Evolutionary conservation across 805 yeast genomes (phyloP), one percentile per base, ranked within the genome.

Genomic region (Naumovozyma dairenensis): DNA sequence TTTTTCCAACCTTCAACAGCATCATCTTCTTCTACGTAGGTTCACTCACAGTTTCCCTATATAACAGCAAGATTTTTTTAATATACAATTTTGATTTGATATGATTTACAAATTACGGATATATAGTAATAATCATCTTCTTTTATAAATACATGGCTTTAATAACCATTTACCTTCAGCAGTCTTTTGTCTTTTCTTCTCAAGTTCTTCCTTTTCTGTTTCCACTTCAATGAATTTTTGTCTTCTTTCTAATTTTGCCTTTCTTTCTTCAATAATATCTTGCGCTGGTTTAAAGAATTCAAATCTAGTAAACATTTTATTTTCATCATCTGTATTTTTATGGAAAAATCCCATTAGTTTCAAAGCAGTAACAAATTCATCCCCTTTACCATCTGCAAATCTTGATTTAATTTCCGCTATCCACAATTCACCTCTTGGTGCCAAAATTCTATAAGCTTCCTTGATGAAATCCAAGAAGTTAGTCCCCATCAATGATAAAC

Each of bases 401-500:
- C 99, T 68, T 1, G 96, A 84, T 59, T 89, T 89, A 60, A 92
- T 92, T 55, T 92, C 99, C 2, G 97, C 92, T 30, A 92, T 85
- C 98, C 98, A 92, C 30, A 92, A 62, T 55, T 89, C 95, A 18
- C 99, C 97, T 39, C 85, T 69, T 28, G 95, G 95, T 7, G 85
- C 78, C 34, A 92, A 64, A 13, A 92, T 66, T 49, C 99, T 69
- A 51, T 81, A 70, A 0, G 96, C 97, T 55, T 92, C 99, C 37
- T 77, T 68, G 34, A 92, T 74, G 53, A 92, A 92, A 53, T 92
- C 97, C 40, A 87, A 63, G 54, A 89, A 86, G 53, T 92, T 92
- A 3, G 97, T 89, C 3, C 99, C 98, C 99, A 92, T 92, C 38
- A 92, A 65, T 0, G 97, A 92, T 32, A 92, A 67, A 58, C 98